Base-by-base conservation (phyloP, 2,329 filamentous ascomycete genomes). In the Fusarium subglutinans region DNA sequence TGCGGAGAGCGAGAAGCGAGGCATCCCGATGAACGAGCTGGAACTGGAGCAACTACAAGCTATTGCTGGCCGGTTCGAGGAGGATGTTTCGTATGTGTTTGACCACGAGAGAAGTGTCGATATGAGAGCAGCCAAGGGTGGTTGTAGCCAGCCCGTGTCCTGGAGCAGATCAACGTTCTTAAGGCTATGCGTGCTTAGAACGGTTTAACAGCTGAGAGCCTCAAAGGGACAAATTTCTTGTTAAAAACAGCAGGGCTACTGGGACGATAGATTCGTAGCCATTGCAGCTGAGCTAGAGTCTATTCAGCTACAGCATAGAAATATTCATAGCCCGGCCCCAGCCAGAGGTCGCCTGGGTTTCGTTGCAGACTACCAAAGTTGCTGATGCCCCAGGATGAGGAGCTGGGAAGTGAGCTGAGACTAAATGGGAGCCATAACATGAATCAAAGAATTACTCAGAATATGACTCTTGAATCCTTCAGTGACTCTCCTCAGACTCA, bases 51-150 rank as follows among this genome's bases (percentile, higher is more conserved):
- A 94, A 79, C 84, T 95, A 57, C 86, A 93, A 83, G 86, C 83
- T 17, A 88, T 95, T 18, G 92, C 94, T 77, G 77, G 83, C 24
- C 87, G 92, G 59, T 92, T 95, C 73, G 90, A 88, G 43, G 87
- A 90, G 48, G 92, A 94, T 80, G 90, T 95, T 38, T 81, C 86
- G 57, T 82, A 87, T 64, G 89, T 89, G 44, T 90, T 95, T 79
- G 88, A 94, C 80, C 94, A 94, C 77, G 90, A 94, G 81, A 86
- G 89, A 61, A 91, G 90, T 68, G 92, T 95, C 14, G 93, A 95
- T 84, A 85, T 91, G 82, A 90, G 91, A 81, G 87, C 88, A 72
- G 89, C 91, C 0, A 88, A 87, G 57, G 93, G 92, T 54, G 92
- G 93, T 26, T 94, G 92, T n/a, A 93, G 91, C 82, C 89, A 83